Base-by-base conservation (phyloP, 208 protist species). In the Leishmania gerbilli region DNA sequence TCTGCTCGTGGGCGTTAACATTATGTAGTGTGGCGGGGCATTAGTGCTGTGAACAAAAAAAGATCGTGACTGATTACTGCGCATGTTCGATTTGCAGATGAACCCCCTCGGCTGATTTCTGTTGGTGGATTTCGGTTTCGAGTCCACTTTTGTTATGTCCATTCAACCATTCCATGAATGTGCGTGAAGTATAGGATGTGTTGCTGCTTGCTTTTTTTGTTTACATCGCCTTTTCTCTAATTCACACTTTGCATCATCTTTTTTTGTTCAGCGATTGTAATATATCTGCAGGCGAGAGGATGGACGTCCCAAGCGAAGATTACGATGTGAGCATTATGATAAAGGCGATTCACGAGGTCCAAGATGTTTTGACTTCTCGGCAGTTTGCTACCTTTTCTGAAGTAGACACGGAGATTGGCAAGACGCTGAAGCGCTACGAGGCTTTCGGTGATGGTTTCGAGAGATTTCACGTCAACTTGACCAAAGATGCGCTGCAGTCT, bases 331-430 rank as follows among this genome's bases (percentile, higher is more conserved):
- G 84, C 45, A 82, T 95, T 9, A 95, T 97, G 89, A 89, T 93
- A 56, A 68, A 87, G 13, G 91, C 91, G 4, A 90, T 95, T 15
- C 88, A 88, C 49, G 88, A 97, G 77, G 92, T 97, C 21, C 87
- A 95, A 58, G 71, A 83, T 31, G 55, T 97, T 62, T 74, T 97
- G 11, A 81, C 56, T 9, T 88, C 84, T 0, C 88, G 88, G 24
- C 79, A 91, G 68, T 95, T 92, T 78, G 84, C 89, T 17, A 95
- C 93, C 0, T 97, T 95, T 76, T 94, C 90, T n/a, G 93, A 97
- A 71, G 76, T 95, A 2, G 91, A 97, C 78, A 88, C 82, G 7
- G 91, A 95, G 74, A 95, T 97, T 75, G 83, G 82, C 1, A 92
- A 93, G 68, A 94, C 82, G 0, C 78, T 97, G 19, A 91, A 91